phyloP scores from a whole-genome alignment of 1,284 basidiomycete genomes.

The Schizopora paradoxa region DNA sequence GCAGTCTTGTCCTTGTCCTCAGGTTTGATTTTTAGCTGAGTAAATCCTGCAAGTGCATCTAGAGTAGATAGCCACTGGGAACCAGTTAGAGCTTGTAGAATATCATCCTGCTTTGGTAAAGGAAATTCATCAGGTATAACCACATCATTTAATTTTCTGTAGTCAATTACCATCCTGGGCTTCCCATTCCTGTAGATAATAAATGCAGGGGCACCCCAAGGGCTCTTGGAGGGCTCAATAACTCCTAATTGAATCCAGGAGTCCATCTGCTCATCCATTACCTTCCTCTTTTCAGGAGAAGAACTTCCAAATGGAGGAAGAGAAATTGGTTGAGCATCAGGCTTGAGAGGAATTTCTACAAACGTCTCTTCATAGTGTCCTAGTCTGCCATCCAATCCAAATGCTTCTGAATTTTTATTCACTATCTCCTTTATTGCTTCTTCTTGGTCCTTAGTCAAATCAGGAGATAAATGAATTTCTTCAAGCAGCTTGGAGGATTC shows the following conservation, averaged over 20 bases:
- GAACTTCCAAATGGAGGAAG: slow-evolving; percentile 22
- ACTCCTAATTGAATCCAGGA: slow-evolving; percentile 23
- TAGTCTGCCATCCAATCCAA: slow-evolving; percentile 25
- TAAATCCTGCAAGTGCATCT: slow-evolving; percentile 28
- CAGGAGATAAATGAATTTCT: slow-evolving; percentile 18
- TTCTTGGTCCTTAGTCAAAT: slow-evolving; percentile 16
- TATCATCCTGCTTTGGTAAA: slow-evolving; percentile 27
- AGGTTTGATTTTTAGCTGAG: slow-evolving; percentile 23
- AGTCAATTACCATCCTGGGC: slow-evolving; percentile 27
- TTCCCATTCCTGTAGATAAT: slow-evolving; percentile 27
- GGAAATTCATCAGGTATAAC: slow-evolving; percentile 28
- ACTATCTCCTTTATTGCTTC: slow-evolving; percentile 15
- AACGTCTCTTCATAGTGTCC: slow-evolving; percentile 20
- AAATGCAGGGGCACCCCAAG: slow-evolving; percentile 27
- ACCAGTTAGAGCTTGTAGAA: slow-evolving; percentile 24
- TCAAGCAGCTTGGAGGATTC: too few species aligned
- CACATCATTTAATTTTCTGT: slow-evolving; percentile 23
- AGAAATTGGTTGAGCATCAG: slow-evolving; percentile 21
- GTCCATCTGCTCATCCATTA: slow-evolving; percentile 28
- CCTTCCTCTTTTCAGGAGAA: slow-evolving; percentile 26
- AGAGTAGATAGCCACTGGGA: slow-evolving; percentile 23
- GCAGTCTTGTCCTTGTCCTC: slow-evolving; percentile 24
- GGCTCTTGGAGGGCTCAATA: slow-evolving; percentile 27
- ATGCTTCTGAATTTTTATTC: slow-evolving; percentile 18
- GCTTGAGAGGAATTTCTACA: slow-evolving; percentile 21